Percentiles rank a stretch among this genome's conserved stretches.
These are phyloP conservation scores for Flammula alnicola DNA, from an alignment of 1,284 basidiomycete species.

Conservation along the genomic window DNA sequence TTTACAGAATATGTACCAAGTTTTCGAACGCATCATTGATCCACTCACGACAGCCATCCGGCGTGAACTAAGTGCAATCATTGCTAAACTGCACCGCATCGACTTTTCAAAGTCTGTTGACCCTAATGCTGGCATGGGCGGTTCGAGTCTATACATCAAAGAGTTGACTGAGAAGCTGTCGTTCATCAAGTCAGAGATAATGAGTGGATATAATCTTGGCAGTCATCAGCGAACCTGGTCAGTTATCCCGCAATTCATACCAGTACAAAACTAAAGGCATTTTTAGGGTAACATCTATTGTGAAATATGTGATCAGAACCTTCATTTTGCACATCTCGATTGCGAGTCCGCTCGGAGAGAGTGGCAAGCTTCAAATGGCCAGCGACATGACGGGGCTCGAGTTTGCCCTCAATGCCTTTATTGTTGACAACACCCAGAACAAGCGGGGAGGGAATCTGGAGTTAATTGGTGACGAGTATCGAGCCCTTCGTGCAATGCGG, in stretches of 20 bases:
- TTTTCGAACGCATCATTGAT: conserved; percentile 69
- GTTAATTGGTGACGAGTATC: conserved; percentile 80
- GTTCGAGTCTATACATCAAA: conserved; percentile 86
- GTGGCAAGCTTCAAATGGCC: conserved; percentile 88
- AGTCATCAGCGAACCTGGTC: conserved; percentile 77
- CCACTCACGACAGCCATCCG: conserved; percentile 77
- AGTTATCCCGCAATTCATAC: conserved; percentile 26
- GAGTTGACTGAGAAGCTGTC: conserved; percentile 86
- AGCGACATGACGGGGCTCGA: conserved; percentile 96
- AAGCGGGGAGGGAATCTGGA: conserved; percentile 71
- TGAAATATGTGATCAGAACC: conserved; percentile 76
- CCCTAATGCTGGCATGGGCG: conserved; percentile 63
- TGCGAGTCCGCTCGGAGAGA: conserved; percentile 85
- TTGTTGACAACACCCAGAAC: conserved; percentile 60
- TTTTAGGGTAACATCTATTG: conserved; percentile 67
- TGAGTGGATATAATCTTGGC: conserved; percentile 72
- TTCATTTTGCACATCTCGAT: conserved; percentile 93
- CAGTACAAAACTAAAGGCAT: not conserved
- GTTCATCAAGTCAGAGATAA: conserved; percentile 78
- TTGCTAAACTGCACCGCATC: conserved; percentile 81
- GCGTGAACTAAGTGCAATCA: conserved; percentile 77
- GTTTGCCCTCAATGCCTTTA: conserved; percentile 83
- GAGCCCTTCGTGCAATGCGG: conserved; percentile 80
- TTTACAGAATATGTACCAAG: conserved; percentile 57
- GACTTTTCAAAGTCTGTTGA: conserved; percentile 79